Evolutionary conservation across 208 protist genomes (phyloP).

Genomic region (Trypanosoma platydactyli): DNA sequence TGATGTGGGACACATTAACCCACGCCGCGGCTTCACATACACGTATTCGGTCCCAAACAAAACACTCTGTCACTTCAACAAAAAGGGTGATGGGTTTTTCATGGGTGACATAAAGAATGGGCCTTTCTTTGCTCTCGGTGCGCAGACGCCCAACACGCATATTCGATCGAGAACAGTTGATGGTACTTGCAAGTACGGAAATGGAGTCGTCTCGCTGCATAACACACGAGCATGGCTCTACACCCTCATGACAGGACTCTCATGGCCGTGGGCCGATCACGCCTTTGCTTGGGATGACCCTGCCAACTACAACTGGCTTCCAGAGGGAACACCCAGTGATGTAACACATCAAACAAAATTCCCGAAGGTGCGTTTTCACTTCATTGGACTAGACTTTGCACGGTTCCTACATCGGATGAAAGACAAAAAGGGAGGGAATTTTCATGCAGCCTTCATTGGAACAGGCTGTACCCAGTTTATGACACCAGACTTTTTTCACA

Average conservation of each 20-base stretch:
- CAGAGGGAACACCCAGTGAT: slow-evolving; percentile 59
- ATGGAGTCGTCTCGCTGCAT: slow-evolving; percentile 88
- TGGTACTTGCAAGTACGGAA: slow-evolving; percentile 88
- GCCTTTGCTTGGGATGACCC: slow-evolving; percentile 87
- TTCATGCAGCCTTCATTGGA: slow-evolving; percentile 83
- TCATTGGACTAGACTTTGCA: slow-evolving; percentile 76
- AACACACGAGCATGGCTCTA: slow-evolving; percentile 90
- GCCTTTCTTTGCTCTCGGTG: slow-evolving; percentile 82
- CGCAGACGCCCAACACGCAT: slow-evolving; percentile 65
- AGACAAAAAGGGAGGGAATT: slow-evolving; percentile 28
- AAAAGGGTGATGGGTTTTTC: slow-evolving; percentile 65
- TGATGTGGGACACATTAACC: slow-evolving; percentile 87
- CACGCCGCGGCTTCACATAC: slow-evolving; percentile 73
- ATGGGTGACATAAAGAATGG: slow-evolving; percentile 86
- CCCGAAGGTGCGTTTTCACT: slow-evolving; percentile 68
- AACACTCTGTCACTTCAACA: slow-evolving; percentile 82
- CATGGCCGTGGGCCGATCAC: slow-evolving; percentile 88
- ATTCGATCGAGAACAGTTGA: slow-evolving; percentile 74
- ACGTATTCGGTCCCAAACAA: slow-evolving; percentile 84
- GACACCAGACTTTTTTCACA: slow-evolving; percentile 42
- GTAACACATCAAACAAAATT: slow-evolving; percentile 55
- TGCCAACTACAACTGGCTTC: slow-evolving; percentile 82
- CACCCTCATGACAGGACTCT: slow-evolving; percentile 69
- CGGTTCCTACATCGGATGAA: slow-evolving; percentile 57
- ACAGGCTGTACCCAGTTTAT: slow-evolving; percentile 78